These are phyloP conservation scores for Pyrenophora seminiperda DNA, from an alignment of 2,329 filamentous ascomycete genomes.

Conservation along the genomic window DNA sequence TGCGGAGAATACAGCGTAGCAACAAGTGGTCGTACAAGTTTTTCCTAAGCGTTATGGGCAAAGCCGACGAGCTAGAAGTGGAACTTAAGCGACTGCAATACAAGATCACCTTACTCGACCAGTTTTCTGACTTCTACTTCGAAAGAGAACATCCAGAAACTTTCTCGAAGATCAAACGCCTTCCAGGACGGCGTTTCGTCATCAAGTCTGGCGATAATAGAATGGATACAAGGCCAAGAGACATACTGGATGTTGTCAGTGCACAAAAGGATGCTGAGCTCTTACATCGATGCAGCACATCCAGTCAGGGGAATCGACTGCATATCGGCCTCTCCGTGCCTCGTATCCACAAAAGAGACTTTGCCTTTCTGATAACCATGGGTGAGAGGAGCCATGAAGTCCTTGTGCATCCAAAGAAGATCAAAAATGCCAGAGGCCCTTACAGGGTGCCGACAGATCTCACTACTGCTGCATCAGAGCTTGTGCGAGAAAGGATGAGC, in stretches of 20 bases:
- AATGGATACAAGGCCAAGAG: slow-evolving; percentile 17
- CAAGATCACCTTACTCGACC: slow-evolving; percentile 30
- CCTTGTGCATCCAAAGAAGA: slow-evolving; percentile 25
- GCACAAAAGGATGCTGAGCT: slow-evolving; percentile 35
- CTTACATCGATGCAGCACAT: slow-evolving; percentile 24
- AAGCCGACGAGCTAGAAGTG: slow-evolving; percentile 26
- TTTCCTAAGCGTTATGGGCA: slow-evolving; percentile 21
- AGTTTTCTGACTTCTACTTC: slow-evolving; percentile 29
- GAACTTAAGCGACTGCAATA: slow-evolving; percentile 24
- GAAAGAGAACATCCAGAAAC: slow-evolving; percentile 33
- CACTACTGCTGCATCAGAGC: slow-evolving; percentile 16
- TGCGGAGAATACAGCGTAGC: slow-evolving; percentile 23
- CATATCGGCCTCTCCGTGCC: slow-evolving; percentile 37
- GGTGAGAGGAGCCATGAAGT: slow-evolving; percentile 27
- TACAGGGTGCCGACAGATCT: slow-evolving; percentile 19
- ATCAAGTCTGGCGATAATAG: slow-evolving; percentile 22
- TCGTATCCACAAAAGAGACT: slow-evolving; percentile 32
- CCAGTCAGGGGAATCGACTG: slow-evolving; percentile 13
- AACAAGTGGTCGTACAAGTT: slow-evolving; percentile 31
- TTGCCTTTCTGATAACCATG: slow-evolving; percentile 31
- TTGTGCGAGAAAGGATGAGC: slow-evolving; percentile 11
- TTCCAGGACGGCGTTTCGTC: slow-evolving; percentile 28
- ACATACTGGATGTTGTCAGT: slow-evolving; percentile 25
- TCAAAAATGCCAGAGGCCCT: slow-evolving; percentile 20
- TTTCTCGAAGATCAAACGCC: slow-evolving; percentile 28